Evolutionary conservation across 306 rosid genomes (phyloP).

Genomic region (Quercus dentata): DNA sequence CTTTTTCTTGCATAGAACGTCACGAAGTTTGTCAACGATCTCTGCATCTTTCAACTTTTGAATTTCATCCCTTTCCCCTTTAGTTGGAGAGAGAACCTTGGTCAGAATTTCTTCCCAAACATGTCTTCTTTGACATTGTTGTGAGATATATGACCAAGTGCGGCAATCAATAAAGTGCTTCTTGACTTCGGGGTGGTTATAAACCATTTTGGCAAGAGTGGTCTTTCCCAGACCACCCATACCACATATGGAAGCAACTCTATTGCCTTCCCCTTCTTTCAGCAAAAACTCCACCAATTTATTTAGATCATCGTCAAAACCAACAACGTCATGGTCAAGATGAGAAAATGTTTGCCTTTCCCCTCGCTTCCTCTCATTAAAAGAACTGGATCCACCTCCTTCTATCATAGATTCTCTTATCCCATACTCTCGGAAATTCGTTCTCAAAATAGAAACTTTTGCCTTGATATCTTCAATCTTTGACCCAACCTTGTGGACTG

Average conservation of each 20-base stretch:
- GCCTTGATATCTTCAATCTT: constrained; percentile 21
- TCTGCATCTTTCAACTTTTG: not conserved
- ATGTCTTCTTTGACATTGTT: not conserved
- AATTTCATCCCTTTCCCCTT: constrained; percentile 4
- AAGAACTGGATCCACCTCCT: not conserved
- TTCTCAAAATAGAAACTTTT: constrained; percentile 19
- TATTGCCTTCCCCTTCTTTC: not conserved
- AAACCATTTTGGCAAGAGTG: constrained; percentile 18
- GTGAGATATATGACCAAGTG: constrained; percentile 18
- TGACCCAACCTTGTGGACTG: too few relatives aligned
- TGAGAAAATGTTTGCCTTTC: not conserved
- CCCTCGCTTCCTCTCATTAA: fast-evolving
- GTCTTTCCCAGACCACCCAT: constrained; percentile 29
- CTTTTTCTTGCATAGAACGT: not conserved
- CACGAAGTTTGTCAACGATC: not conserved
- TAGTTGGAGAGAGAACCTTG: not conserved
- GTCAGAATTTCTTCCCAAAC: constrained; percentile 7
- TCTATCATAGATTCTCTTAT: not conserved
- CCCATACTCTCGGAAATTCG: fast-evolving
- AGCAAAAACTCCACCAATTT: not conserved
- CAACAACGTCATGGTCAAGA: not conserved
- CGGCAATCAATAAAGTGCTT: not conserved
- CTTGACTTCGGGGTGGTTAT: not conserved
- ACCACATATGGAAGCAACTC: constrained; percentile 12
- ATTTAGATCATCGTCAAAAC: not conserved